phyloP scores from a whole-genome alignment of 306 rosid species.

The Medicago arabica region DNA sequence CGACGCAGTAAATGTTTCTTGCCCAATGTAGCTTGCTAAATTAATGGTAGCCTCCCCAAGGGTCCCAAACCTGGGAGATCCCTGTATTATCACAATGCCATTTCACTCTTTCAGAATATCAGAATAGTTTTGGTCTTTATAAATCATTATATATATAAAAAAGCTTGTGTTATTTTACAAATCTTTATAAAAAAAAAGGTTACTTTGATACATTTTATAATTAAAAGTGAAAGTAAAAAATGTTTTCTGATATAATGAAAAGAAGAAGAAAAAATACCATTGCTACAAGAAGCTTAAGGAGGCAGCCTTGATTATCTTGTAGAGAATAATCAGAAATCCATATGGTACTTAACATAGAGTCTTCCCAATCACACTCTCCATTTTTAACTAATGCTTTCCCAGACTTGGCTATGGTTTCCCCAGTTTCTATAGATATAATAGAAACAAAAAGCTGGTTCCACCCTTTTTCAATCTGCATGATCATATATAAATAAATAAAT shows the following conservation, averaged over 20 bases:
- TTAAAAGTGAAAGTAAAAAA: background rate
- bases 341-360: constrained; percentile 38
- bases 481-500: background rate
- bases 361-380: constrained; percentile 52
- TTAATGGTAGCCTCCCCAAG: constrained; percentile 53
- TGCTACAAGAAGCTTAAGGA: constrained; percentile 48
- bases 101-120: background rate
- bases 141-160: too few relatives aligned
- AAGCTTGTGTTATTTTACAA: too few relatives aligned
- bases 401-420: constrained; percentile 46
- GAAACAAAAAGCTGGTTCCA: constrained; percentile 50
- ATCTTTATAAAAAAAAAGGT: too few relatives aligned
- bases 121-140: too few relatives aligned
- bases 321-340: constrained; percentile 45
- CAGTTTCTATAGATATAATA: constrained; percentile 37
- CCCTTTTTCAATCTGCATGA: constrained; percentile 46
- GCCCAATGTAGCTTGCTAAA: constrained; percentile 39
- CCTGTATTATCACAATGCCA: constrained; percentile 29
- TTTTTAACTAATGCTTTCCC: constrained; percentile 44
- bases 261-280: constrained; percentile 41
- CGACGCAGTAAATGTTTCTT: constrained; percentile 38
- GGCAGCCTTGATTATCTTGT: constrained; percentile 19
- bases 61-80: constrained; percentile 52
- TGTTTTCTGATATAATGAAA: background rate
- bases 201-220: too few relatives aligned